Evolutionary conservation across 805 yeast genomes (phyloP).

Genomic region (Suhomyces canberraensis): DNA sequence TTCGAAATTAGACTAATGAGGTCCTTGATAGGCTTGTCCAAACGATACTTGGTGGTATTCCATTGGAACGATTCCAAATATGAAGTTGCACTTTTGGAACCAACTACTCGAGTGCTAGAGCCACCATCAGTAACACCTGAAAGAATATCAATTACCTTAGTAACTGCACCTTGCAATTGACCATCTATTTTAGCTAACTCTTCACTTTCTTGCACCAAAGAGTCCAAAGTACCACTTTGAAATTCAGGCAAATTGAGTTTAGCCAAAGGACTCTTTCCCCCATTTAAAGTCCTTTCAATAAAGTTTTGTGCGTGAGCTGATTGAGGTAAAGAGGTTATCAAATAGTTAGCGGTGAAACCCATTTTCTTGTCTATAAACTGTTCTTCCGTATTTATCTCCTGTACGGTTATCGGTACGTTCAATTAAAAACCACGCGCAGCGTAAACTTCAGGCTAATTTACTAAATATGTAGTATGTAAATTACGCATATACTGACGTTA

Average conservation of each 20-base stretch:
- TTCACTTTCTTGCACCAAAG: conserved; percentile 85
- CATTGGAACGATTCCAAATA: conserved; percentile 77
- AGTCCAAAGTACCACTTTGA: conserved; percentile 93
- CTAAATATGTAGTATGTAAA: background rate
- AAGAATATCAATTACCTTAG: conserved; percentile 76
- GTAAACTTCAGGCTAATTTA: background rate
- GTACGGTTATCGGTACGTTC: conserved; percentile 1
- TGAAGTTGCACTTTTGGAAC: conserved; percentile 50
- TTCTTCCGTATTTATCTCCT: no score
- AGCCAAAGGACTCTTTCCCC: conserved; percentile 57
- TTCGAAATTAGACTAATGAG: conserved; percentile 65
- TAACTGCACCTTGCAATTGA: conserved; percentile 67
- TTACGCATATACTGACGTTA: background rate
- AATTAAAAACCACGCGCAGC: background rate
- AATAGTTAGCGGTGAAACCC: conserved; percentile 27
- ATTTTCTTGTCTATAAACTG: conserved; percentile 1
- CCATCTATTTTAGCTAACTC: conserved; percentile 79
- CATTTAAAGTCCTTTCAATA: conserved; percentile 53
- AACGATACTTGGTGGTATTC: conserved; percentile 83
- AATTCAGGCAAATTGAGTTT: conserved; percentile 72
- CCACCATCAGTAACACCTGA: conserved; percentile 32
- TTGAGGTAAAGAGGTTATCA: conserved; percentile 60
- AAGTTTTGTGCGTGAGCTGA: conserved; percentile 47
- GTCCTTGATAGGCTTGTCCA: conserved; percentile 78
- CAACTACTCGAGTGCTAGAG: conserved; percentile 30